phyloP scores from a whole-genome alignment of 495 filamentous ascomycete species.

The Thermochaetoides thermophila region DNA sequence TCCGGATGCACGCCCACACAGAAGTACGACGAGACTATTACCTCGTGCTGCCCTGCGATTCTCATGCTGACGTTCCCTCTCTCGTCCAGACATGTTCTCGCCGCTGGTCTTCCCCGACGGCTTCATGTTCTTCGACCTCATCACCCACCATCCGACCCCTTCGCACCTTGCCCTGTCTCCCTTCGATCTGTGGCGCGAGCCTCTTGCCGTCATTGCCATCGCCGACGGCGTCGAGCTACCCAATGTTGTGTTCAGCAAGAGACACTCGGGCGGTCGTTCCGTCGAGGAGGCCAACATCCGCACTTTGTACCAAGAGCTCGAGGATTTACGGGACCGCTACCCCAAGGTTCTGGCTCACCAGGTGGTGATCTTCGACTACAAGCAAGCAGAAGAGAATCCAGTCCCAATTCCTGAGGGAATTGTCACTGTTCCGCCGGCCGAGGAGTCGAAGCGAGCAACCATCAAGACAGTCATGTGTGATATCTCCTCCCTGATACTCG shows the following conservation, averaged over 20 bases:
- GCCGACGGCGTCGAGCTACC: constrained; percentile 53
- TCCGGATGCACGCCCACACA: constrained; percentile 71
- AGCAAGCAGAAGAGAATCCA: constrained; percentile 24
- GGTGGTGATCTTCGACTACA: constrained; percentile 64
- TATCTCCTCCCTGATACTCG: constrained; percentile 67
- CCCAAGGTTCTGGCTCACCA: constrained; percentile 65
- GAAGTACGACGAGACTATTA: constrained; percentile 41
- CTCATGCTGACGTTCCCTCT: constrained; percentile 19
- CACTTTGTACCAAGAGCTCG: constrained; percentile 46
- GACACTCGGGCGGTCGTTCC: constrained; percentile 32
- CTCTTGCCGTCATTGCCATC: constrained; percentile 63
- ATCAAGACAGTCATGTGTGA: constrained; percentile 94
- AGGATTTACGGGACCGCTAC: constrained; percentile 55
- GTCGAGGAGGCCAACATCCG: constrained; percentile 33
- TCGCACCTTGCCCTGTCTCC: constrained; percentile 67
- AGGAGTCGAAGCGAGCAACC: constrained; percentile 64
- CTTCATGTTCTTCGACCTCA: constrained; percentile 78
- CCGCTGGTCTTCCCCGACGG: constrained; percentile 84
- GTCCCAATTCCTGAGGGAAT: constrained; percentile 44
- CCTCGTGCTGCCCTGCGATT: not conserved
- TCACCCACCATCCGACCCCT: constrained; percentile 59
- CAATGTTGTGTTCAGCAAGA: constrained; percentile 28
- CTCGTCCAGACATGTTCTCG: constrained; percentile 71
- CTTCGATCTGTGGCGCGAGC: constrained; percentile 73
- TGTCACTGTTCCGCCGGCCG: constrained; percentile 54